These are phyloP conservation scores for Pseudogymnoascus sp. DNA, from an alignment of 2,329 filamentous ascomycete genomes.

Conservation along the genomic window DNA sequence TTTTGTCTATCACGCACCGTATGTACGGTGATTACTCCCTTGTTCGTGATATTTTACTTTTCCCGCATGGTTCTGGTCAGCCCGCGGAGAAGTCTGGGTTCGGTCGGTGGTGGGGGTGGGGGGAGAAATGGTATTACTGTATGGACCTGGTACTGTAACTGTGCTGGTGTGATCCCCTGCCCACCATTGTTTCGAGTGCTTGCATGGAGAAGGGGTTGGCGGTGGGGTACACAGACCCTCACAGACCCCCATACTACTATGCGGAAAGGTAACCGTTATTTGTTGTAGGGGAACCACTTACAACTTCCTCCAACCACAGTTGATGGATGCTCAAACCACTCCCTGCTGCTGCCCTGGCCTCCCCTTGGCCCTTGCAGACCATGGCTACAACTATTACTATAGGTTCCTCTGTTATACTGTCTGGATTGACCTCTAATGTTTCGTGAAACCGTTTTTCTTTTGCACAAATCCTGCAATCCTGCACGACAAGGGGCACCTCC, in stretches of 20 bases:
- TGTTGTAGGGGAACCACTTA: too few species aligned
- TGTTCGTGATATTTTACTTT: neutral
- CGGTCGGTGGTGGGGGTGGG: neutral
- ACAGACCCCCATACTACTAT: neutral
- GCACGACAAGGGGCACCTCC: neutral
- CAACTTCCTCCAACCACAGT: too few species aligned
- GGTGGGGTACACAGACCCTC: neutral
- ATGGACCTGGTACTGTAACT: neutral
- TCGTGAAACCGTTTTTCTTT: neutral
- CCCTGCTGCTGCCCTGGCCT: neutral
- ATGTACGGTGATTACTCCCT: neutral
- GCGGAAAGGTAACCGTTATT: neutral
- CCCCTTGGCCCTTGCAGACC: neutral
- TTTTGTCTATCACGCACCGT: neutral
- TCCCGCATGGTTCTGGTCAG: neutral
- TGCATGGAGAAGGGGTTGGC: neutral
- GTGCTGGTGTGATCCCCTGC: neutral
- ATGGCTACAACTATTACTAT: neutral
- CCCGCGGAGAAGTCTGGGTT: neutral
- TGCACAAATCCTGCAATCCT: neutral
- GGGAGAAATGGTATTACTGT: neutral
- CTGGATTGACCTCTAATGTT: neutral
- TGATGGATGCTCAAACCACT: neutral
- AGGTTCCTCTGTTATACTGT: neutral
- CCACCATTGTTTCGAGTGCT: neutral